Evolutionary conservation across 306 rosid species (phyloP).

Genomic region (Corylus heterophylla): DNA sequence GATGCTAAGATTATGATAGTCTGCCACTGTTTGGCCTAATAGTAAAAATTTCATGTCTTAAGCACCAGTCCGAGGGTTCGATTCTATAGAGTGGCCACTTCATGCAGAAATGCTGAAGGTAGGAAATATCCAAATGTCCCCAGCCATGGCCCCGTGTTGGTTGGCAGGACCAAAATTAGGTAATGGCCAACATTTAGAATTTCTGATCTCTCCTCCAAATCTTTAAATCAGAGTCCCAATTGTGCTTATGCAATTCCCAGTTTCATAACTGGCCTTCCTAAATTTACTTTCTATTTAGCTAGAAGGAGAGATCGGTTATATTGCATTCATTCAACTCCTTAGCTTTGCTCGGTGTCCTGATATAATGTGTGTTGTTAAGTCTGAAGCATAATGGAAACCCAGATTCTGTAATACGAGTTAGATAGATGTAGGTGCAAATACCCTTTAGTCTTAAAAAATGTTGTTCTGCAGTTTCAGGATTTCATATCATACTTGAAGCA

Average conservation of each 20-base stretch:
- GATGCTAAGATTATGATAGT: background rate
- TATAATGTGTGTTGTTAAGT: background rate
- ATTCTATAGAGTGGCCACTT: background rate
- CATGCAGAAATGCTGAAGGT: slow-evolving; percentile 6
- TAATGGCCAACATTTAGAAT: background rate
- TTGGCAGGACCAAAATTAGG: background rate
- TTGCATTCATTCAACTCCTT: background rate
- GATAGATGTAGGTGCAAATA: slow-evolving; percentile 1
- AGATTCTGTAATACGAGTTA: background rate
- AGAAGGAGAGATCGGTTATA: background rate
- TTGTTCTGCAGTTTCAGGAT: slow-evolving; percentile 85
- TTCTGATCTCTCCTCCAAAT: background rate
- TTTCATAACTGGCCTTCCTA: background rate
- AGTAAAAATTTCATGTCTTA: background rate
- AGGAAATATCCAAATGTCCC: background rate
- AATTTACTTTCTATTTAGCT: background rate
- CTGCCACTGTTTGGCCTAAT: background rate
- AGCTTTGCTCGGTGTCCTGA: background rate
- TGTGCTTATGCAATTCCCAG: background rate
- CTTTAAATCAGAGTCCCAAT: background rate
- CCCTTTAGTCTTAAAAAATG: slow-evolving; percentile 21
- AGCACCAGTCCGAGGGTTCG: background rate
- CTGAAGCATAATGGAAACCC: background rate
- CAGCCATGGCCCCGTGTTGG: background rate
- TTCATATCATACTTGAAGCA: slow-evolving; percentile 85